phyloP scores from a whole-genome alignment of 2,329 filamentous ascomycete genomes.

The Penicillium sp. region DNA sequence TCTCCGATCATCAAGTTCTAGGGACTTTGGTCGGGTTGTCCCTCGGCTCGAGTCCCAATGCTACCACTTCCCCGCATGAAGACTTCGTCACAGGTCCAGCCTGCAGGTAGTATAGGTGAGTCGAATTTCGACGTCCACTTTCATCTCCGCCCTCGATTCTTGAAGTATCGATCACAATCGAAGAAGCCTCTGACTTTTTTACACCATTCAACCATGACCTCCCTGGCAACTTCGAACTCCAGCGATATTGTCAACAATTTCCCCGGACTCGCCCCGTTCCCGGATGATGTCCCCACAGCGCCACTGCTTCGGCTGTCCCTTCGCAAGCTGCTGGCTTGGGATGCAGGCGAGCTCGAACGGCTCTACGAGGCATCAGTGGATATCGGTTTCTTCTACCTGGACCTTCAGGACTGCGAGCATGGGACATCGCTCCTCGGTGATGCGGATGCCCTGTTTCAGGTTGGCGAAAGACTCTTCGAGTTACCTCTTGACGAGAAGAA shows the following conservation, averaged over 20 bases:
- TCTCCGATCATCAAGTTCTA: background rate
- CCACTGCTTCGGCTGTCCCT: constrained; percentile 49
- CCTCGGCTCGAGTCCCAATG: constrained; percentile 12
- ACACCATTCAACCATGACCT: constrained; percentile 2
- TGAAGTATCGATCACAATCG: background rate
- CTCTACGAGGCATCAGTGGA: constrained; percentile 48
- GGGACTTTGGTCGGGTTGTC: background rate
- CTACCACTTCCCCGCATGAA: constrained; percentile 25
- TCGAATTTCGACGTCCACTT: background rate
- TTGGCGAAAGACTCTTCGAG: constrained; percentile 52
- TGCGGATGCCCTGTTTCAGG: constrained; percentile 49
- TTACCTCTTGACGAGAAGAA: constrained; percentile 54
- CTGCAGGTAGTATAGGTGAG: background rate
- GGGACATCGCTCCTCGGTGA: constrained; percentile 47
- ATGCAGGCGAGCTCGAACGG: constrained; percentile 37
- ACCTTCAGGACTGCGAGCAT: constrained; percentile 43
- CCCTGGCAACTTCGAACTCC: background rate
- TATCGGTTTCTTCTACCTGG: constrained; percentile 61
- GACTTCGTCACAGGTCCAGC: background rate
- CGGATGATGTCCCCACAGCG: constrained; percentile 45
- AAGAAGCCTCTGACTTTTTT: background rate
- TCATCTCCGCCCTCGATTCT: background rate
- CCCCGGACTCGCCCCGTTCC: constrained; percentile 43
- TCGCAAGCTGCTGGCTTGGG: constrained; percentile 39
- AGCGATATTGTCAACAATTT: constrained; percentile 24